phyloP scores from a whole-genome alignment of 2,329 filamentous ascomycete species.

The Cytospora schulzeri region DNA sequence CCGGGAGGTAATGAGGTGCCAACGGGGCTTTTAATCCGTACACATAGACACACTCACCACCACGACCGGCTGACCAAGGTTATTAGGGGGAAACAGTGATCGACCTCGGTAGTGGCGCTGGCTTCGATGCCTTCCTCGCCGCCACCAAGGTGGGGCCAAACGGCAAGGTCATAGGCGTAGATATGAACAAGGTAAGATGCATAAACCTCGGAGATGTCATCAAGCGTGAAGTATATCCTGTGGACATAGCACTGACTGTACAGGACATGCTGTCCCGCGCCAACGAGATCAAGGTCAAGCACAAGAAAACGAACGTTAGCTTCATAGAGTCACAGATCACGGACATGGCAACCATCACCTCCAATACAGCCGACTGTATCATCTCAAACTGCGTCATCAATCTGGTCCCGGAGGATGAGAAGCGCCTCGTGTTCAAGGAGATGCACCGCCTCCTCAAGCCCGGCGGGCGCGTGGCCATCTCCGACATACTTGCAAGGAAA shows the following conservation, averaged over 20 bases:
- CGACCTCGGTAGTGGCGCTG: conserved; percentile 59
- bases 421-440: conserved; percentile 57
- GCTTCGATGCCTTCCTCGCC: conserved; percentile 60
- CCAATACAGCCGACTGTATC: conserved; percentile 52
- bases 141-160: conserved; percentile 49
- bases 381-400: conserved; percentile 68
- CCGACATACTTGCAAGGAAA: conserved; percentile 59
- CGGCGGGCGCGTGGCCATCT: conserved; percentile 59
- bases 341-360: conserved; percentile 46
- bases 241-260: background rate
- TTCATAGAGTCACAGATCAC: conserved; percentile 58
- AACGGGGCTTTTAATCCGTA: background rate
- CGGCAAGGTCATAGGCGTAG: conserved; percentile 57
- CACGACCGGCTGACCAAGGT: conserved; percentile 2
- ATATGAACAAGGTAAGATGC: conserved; percentile 57
- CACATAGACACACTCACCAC: background rate
- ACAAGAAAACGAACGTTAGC: conserved; percentile 45
- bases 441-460: conserved; percentile 60
- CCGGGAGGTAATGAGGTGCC: conserved; percentile 39
- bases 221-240: background rate
- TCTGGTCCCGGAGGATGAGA: conserved; percentile 55
- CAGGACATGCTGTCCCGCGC: conserved; percentile 59
- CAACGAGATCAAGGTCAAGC: conserved; percentile 44
- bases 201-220: background rate
- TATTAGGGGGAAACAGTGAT: conserved; percentile 57